phyloP scores from a whole-genome alignment of 495 filamentous ascomycete genomes.

The Talaromyces stipitatus region DNA sequence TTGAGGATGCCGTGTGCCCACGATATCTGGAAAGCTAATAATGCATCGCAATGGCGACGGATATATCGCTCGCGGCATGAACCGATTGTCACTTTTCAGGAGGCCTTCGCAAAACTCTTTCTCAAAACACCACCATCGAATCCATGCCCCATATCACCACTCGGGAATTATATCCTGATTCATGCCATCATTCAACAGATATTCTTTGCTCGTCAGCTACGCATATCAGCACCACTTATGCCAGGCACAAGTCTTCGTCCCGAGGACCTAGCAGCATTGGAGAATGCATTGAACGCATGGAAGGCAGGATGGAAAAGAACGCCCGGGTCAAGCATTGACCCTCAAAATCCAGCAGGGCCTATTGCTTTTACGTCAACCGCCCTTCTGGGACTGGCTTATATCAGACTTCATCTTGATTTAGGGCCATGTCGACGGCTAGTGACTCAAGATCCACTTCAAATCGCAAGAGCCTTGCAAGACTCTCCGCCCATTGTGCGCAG shows the following conservation, averaged over 20 bases:
- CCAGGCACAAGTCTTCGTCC: constrained; percentile 36
- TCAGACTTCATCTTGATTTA: constrained; percentile 41
- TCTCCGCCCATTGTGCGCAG: constrained; percentile 36
- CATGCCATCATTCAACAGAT: constrained; percentile 48
- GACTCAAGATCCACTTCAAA: constrained; percentile 38
- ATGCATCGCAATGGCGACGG: constrained; percentile 37
- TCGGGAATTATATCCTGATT: constrained; percentile 48
- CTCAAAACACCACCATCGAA: constrained; percentile 32
- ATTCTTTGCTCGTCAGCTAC: constrained; percentile 43
- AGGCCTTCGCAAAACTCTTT: constrained; percentile 41
- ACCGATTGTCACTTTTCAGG: constrained; percentile 36
- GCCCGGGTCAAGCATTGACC: constrained; percentile 46
- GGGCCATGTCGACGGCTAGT: constrained; percentile 39
- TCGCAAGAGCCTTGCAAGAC: constrained; percentile 31
- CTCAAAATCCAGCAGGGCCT: constrained; percentile 43
- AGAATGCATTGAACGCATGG: constrained; percentile 42
- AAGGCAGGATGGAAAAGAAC: constrained; percentile 45
- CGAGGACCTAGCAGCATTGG: constrained; percentile 35
- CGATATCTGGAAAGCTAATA: constrained; percentile 44
- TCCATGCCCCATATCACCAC: constrained; percentile 43
- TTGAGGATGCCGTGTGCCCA: constrained; percentile 44
- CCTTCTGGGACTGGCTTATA: constrained; percentile 46
- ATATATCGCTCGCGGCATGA: constrained; percentile 28
- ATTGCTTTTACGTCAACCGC: constrained; percentile 50
- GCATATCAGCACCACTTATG: constrained; percentile 35